A percentile compares a stretch with the other conserved stretches of the same genome.
Evolutionary conservation across 2,329 filamentous ascomycete species (phyloP).

Genomic region (Ceratocystis destructans): DNA sequence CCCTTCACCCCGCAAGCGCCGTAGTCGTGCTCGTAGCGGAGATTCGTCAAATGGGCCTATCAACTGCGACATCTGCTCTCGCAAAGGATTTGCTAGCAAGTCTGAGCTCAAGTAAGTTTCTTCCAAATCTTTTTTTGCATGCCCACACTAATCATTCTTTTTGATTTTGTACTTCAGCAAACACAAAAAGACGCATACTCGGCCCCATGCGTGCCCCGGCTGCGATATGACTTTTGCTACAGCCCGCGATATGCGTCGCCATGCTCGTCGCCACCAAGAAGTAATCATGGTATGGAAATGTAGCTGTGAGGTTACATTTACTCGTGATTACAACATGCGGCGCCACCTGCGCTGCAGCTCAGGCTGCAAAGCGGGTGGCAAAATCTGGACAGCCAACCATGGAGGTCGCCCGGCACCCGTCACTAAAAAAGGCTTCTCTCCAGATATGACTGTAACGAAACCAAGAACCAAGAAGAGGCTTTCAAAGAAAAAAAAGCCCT

Average conservation of each 20-base stretch:
- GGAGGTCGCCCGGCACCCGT: slow-evolving; percentile 11
- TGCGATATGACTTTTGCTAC: slow-evolving; percentile 9
- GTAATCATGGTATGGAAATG: slow-evolving; percentile 10
- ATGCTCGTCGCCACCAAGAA: slow-evolving; percentile 11
- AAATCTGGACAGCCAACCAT: slow-evolving; percentile 2
- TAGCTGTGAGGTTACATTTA: slow-evolving; percentile 12
- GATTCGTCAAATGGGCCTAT: neutral
- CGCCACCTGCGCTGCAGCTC: slow-evolving; percentile 10
- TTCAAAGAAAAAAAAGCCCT: no score
- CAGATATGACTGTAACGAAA: neutral
- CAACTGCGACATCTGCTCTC: neutral
- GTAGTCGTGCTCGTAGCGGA: neutral
- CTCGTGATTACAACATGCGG: slow-evolving; percentile 17
- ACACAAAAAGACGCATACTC: slow-evolving; percentile 8
- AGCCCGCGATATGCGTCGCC: slow-evolving; percentile 13
- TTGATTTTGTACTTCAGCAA: neutral
- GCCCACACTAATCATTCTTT: neutral
- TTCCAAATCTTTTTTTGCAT: neutral
- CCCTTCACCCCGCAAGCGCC: neutral
- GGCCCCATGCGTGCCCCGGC: slow-evolving; percentile 8
- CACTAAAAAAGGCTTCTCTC: neutral
- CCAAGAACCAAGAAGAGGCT: neutral
- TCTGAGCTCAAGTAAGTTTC: neutral
- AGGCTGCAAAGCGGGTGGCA: neutral
- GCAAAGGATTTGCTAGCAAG: neutral